These are phyloP conservation scores for Xylariaceae sp. DNA, from an alignment of 2,329 filamentous ascomycete genomes.

Conservation along the genomic window DNA sequence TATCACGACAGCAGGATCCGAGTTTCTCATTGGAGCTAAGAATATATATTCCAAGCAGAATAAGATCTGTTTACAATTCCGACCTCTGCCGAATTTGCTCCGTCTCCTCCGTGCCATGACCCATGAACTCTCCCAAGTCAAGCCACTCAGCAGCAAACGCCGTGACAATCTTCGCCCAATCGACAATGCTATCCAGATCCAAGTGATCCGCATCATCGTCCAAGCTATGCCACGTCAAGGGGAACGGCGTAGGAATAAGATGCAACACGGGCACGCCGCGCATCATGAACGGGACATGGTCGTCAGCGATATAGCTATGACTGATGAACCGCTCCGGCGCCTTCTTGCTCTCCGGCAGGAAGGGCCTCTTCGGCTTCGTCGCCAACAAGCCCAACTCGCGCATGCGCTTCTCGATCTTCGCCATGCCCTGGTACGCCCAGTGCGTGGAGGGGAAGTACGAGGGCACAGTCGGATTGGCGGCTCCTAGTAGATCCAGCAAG, in stretches of 20 bases:
- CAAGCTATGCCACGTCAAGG: constrained; percentile 78
- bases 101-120: constrained; percentile 10
- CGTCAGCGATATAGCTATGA: constrained; percentile 62
- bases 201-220: constrained; percentile 80
- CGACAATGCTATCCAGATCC: constrained; percentile 70
- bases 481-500: constrained; percentile 83
- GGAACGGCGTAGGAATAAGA: constrained; percentile 80
- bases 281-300: constrained; percentile 85
- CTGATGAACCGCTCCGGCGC: constrained; percentile 41
- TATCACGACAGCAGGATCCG: too few relatives aligned
- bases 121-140: constrained; percentile 53
- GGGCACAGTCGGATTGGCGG: constrained; percentile 62
- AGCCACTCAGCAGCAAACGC: constrained; percentile 91
- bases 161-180: constrained; percentile 81
- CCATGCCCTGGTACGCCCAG: constrained; percentile 82
- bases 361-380: constrained; percentile 44
- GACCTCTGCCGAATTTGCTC: constrained; percentile 19
- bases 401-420: constrained; percentile 67
- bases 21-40: too few relatives aligned
- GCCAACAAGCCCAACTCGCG: constrained; percentile 57
- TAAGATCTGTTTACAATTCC: constrained; percentile 14
- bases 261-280: constrained; percentile 86
- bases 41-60: background rate
- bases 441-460: constrained; percentile 89
- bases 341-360: constrained; percentile 62